Conservation (phyloP, 2,329 filamentous ascomycete genomes). For the Arthrinium phaeospermum region DNA sequence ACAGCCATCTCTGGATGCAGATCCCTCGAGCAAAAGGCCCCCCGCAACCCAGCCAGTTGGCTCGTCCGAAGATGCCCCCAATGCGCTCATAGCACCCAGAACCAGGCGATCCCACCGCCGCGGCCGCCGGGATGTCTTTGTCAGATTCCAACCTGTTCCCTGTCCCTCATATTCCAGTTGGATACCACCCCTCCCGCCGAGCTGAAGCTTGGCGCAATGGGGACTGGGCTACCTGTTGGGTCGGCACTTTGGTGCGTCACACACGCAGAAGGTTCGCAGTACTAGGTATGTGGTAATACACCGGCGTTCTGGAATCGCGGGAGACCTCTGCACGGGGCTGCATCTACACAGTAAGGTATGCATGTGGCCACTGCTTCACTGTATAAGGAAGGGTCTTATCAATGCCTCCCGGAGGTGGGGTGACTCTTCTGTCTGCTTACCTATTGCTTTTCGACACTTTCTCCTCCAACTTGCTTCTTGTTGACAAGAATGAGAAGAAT, state of each 20-base stretch:
- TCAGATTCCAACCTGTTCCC: background rate
- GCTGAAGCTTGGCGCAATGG: slow-evolving; percentile 4
- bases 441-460: background rate
- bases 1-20: background rate
- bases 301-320: background rate
- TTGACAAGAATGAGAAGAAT: background rate
- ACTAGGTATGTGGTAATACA: background rate
- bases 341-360: background rate
- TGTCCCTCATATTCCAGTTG: background rate
- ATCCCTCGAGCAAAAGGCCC: background rate
- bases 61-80: background rate
- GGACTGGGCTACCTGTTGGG: background rate
- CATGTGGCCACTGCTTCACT: background rate
- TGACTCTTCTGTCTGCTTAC: slow-evolving; percentile 1
- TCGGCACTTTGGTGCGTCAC: background rate
- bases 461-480: background rate
- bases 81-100: background rate
- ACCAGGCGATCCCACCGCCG: background rate
- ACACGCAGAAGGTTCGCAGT: background rate
- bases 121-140: background rate
- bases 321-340: background rate
- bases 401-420: background rate
- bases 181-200: background rate
- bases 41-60: background rate
- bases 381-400: slow-evolving; percentile 12